Percentiles rank a stretch among this genome's conserved stretches.
Conservation (phyloP, 768 basidiomycete species). For the Pleurotus ostreatus region DNA sequence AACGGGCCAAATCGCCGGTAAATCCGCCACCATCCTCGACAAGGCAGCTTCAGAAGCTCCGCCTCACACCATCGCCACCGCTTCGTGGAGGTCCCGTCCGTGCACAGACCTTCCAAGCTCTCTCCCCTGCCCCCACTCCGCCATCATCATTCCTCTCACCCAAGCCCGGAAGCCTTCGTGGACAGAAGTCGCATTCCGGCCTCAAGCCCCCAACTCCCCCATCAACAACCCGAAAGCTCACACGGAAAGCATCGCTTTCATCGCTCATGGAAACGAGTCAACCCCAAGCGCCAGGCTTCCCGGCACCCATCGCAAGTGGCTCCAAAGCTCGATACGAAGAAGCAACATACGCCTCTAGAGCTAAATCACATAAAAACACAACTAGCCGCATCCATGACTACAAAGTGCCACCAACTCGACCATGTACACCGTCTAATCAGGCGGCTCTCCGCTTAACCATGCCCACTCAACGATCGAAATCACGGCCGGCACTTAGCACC, state of each 20-base stretch:
- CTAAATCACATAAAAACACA: conserved; percentile 61
- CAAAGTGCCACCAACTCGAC: conserved; percentile 70
- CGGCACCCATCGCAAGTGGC: conserved; percentile 32
- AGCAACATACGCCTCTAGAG: conserved; percentile 78
- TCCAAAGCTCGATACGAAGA: conserved; percentile 64
- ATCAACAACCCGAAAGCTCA: conserved; percentile 54
- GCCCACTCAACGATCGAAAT: conserved; percentile 78
- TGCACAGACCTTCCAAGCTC: conserved; percentile 57
- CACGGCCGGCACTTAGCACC: conserved; percentile 70
- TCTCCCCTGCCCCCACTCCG: conserved; percentile 44
- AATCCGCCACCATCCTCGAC: conserved; percentile 68
- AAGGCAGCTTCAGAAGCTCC: conserved; percentile 64
- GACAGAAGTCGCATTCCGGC: conserved; percentile 81
- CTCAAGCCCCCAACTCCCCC: conserved; percentile 75
- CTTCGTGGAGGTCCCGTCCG: conserved; percentile 41
- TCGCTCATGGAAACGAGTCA: conserved; percentile 62
- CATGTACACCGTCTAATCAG: conserved; percentile 75
- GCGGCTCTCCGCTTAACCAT: conserved; percentile 79
- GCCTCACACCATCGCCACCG: conserved; percentile 68
- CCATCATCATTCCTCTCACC: conserved; percentile 57
- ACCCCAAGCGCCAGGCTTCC: conserved; percentile 54
- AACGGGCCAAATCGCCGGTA: conserved; percentile 70
- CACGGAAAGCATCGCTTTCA: conserved; percentile 77
- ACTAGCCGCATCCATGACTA: conserved; percentile 65
- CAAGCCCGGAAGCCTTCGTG: conserved; percentile 73